These are phyloP conservation scores for Pythium diclinum DNA, from an alignment of 352 stramenopile species.

Conservation along the genomic window DNA sequence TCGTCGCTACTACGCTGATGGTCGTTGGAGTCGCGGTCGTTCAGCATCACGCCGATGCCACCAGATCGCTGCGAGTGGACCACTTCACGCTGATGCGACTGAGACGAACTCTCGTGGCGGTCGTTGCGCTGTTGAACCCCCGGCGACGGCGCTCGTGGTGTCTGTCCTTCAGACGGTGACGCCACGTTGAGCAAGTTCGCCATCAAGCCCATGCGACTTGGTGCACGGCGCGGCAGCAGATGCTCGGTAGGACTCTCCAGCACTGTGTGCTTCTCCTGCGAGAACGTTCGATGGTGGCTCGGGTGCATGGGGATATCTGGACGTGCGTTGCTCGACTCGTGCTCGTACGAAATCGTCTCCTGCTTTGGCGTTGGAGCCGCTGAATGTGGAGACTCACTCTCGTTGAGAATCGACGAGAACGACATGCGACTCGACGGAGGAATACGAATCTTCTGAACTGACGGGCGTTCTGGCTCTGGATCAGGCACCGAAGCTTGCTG, in stretches of 20 bases:
- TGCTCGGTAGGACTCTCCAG: constrained; percentile 55
- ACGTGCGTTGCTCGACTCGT: constrained; percentile 8
- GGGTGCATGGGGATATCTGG: constrained; percentile 23
- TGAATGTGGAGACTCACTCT: constrained; percentile 72
- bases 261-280: constrained; percentile 20
- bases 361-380: constrained; percentile 36
- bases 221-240: constrained; percentile 40
- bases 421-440: constrained; percentile 77
- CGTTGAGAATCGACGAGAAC: constrained; percentile 87
- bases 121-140: constrained; percentile 7
- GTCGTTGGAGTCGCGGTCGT: constrained; percentile 24
- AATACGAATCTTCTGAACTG: constrained; percentile 32
- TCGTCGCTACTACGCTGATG: constrained; percentile 36
- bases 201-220: constrained; percentile 74
- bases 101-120: not conserved
- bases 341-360: constrained; percentile 15
- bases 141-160: constrained; percentile 39
- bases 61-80: constrained; percentile 16
- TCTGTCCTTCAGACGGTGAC: constrained; percentile 43
- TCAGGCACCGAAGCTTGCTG: constrained; percentile 15
- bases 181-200: constrained; percentile 73
- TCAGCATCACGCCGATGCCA: constrained; percentile 19
- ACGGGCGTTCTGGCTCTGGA: constrained; percentile 13
- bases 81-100: constrained; percentile 7
- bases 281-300: constrained; percentile 16